Evolutionary conservation across 345 rosid species (phyloP).

Genomic region (Salix brachista): DNA sequence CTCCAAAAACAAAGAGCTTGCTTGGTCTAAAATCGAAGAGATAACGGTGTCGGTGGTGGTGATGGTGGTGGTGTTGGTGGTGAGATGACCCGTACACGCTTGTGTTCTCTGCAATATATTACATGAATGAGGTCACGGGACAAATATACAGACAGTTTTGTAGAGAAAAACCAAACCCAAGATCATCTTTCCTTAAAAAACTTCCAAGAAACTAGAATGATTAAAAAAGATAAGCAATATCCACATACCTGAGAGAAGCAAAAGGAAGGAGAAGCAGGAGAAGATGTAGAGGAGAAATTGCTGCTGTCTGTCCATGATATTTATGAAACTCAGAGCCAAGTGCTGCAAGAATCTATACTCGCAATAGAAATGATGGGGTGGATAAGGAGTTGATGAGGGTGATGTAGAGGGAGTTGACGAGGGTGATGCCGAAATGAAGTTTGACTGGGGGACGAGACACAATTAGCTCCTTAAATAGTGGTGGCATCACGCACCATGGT

Average conservation of each 20-base stretch:
- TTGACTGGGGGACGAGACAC: too few species aligned
- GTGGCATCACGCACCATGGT: too few species aligned
- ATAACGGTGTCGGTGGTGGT: background rate
- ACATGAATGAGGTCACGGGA: too few species aligned
- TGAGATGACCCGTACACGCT: background rate
- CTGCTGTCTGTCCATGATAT: background rate
- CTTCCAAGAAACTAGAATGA: background rate
- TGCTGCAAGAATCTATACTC: background rate
- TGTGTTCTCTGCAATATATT: too few species aligned
- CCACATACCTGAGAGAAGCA: conserved; percentile 5
- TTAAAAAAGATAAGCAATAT: background rate
- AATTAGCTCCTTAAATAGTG: too few species aligned
- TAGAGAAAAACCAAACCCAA: background rate
- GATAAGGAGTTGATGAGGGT: too few species aligned
- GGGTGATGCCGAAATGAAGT: too few species aligned
- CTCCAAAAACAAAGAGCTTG: conserved; percentile 73
- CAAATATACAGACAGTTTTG: too few species aligned
- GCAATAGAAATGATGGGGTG: background rate
- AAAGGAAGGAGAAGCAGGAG: background rate
- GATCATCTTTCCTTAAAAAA: too few species aligned
- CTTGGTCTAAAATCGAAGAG: conserved; percentile 11
- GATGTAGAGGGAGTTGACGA: too few species aligned
- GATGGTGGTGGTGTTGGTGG: background rate
- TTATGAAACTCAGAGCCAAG: background rate
- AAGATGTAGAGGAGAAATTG: background rate